Percentiles rank a stretch among this genome's conserved stretches.
Evolutionary conservation across 1,139 yeast genomes (phyloP).

Genomic region (Candida neerlandica): DNA sequence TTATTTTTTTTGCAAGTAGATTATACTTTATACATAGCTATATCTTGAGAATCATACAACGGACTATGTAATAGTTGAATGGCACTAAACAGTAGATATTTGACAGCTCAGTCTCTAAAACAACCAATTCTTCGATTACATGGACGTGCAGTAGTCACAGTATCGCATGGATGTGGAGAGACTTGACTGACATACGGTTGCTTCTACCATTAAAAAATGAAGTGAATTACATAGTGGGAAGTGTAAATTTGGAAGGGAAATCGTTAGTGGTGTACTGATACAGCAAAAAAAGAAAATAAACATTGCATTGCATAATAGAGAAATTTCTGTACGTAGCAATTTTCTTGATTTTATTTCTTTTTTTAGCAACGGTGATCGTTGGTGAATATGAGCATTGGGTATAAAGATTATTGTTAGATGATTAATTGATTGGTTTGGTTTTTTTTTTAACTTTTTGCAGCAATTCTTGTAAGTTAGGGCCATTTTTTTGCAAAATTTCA

Average conservation of each 20-base stretch:
- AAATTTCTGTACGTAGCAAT: background rate
- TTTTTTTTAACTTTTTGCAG: background rate
- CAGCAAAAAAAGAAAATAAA: background rate
- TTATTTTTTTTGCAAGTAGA: too few species aligned
- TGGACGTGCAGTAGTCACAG: background rate
- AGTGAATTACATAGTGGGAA: slow-evolving; percentile 1
- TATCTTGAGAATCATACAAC: background rate
- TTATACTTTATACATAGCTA: background rate
- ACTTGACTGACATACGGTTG: background rate
- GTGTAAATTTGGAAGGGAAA: background rate
- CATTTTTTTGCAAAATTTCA: too few species aligned
- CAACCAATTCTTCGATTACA: background rate
- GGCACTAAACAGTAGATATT: too few species aligned
- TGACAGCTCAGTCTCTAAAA: background rate
- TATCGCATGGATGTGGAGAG: background rate
- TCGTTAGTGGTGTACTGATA: background rate
- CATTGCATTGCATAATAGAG: background rate
- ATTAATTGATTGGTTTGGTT: too few species aligned
- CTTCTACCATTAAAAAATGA: background rate
- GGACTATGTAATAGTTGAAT: background rate
- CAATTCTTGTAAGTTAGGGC: background rate
- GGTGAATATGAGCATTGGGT: too few species aligned
- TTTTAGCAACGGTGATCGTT: background rate
- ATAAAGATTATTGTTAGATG: too few species aligned
- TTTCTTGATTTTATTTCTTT: slow-evolving; percentile 1